These are phyloP conservation scores for Malassezia pachydermatis DNA, from an alignment of 1,284 basidiomycete genomes.

Conservation along the genomic window DNA sequence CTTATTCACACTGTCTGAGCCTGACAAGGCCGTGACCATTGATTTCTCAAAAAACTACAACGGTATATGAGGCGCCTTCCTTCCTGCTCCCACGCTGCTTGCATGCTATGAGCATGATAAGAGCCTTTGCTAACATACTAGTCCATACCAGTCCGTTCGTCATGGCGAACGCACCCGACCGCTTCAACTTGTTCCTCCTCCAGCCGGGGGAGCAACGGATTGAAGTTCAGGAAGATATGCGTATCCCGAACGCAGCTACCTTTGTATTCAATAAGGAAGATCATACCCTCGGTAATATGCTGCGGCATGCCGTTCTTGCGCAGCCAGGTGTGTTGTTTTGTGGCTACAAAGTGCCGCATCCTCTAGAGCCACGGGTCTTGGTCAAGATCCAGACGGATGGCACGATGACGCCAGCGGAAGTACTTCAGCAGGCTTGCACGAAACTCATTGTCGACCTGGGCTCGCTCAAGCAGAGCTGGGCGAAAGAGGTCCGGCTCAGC, in stretches of 20 bases:
- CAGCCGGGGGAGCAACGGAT: slow-evolving; percentile 85
- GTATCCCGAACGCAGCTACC: slow-evolving; percentile 91
- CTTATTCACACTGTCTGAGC: slow-evolving; percentile 45
- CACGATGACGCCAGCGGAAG: slow-evolving; percentile 66
- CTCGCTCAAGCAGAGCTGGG: slow-evolving; percentile 51
- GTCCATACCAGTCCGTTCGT: background rate
- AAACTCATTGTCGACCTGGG: slow-evolving; percentile 68
- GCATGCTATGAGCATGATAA: no score
- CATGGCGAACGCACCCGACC: slow-evolving; percentile 68
- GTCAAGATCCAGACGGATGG: slow-evolving; percentile 95
- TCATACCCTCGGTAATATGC: slow-evolving; percentile 91
- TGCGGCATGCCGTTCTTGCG: slow-evolving; percentile 57
- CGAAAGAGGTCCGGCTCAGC: slow-evolving; percentile 50
- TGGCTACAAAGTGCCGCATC: slow-evolving; percentile 94
- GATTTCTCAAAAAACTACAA: slow-evolving; percentile 44
- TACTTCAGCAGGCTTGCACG: slow-evolving; percentile 72
- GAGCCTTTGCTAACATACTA: no score
- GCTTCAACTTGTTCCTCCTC: slow-evolving; percentile 81
- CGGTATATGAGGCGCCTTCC: slow-evolving; percentile 41
- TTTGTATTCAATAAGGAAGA: slow-evolving; percentile 91
- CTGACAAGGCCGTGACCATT: slow-evolving; percentile 19
- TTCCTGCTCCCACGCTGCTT: background rate
- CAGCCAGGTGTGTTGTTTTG: slow-evolving; percentile 62
- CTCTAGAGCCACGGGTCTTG: slow-evolving; percentile 81
- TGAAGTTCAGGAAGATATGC: slow-evolving; percentile 85